These are phyloP conservation scores for Ustilago nuda DNA, from an alignment of 1,284 basidiomycete species.

Conservation along the genomic window DNA sequence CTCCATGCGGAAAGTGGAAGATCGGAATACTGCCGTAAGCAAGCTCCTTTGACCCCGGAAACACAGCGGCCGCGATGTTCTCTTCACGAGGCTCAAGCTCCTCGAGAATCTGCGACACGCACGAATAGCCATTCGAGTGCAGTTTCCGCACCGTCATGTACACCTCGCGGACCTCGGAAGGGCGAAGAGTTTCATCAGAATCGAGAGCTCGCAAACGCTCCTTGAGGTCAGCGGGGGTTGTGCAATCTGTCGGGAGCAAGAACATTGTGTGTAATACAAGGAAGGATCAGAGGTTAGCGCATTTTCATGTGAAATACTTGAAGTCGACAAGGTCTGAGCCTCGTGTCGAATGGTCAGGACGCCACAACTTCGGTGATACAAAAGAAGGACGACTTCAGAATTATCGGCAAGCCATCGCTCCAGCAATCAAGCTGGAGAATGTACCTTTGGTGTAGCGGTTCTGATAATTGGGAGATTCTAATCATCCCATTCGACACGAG, in stretches of 20 bases:
- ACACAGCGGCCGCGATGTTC: slow-evolving; percentile 24
- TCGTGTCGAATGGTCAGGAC: slow-evolving; percentile 44
- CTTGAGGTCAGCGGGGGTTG: slow-evolving; percentile 19
- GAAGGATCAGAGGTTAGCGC: not conserved
- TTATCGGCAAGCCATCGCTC: slow-evolving; percentile 45
- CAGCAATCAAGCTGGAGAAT: slow-evolving; percentile 46
- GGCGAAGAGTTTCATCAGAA: slow-evolving; percentile 16
- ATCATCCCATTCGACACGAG: slow-evolving; percentile 41
- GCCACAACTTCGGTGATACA: slow-evolving; percentile 15
- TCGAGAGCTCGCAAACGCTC: slow-evolving; percentile 11
- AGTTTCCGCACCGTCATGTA: slow-evolving; percentile 13
- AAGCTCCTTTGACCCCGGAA: not conserved
- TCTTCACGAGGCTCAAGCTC: slow-evolving; percentile 37
- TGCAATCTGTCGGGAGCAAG: slow-evolving; percentile 11
- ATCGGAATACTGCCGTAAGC: slow-evolving; percentile 20
- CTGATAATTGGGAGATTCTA: slow-evolving; percentile 49
- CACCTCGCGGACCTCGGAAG: slow-evolving; percentile 10
- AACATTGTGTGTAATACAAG: not conserved
- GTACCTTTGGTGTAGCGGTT: slow-evolving; percentile 55
- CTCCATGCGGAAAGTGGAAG: slow-evolving; percentile 22
- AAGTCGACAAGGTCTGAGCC: not conserved
- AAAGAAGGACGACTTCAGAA: slow-evolving; percentile 43
- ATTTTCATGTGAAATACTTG: not conserved
- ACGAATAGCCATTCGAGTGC: slow-evolving; percentile 8
- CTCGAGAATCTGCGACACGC: slow-evolving; percentile 25